phyloP scores from a whole-genome alignment of 2,329 filamentous ascomycete genomes.

The Paraphoma sp. region DNA sequence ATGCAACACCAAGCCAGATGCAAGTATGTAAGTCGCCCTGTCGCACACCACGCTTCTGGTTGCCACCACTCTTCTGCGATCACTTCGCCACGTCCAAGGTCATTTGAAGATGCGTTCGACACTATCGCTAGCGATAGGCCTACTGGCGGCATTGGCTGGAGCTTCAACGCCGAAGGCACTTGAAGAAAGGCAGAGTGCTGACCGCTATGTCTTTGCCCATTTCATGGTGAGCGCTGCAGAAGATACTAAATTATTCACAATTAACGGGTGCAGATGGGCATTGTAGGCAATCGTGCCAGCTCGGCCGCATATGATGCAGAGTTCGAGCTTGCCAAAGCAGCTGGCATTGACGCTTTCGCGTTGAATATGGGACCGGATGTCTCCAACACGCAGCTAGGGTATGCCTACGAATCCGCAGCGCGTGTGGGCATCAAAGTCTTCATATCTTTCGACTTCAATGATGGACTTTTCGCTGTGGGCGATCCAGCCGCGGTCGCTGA shows the following conservation, averaged over 20 bases:
- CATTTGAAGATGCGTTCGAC: slow-evolving; percentile 1
- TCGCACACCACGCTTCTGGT: background rate
- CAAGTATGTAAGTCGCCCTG: background rate
- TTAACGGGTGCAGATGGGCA: slow-evolving; percentile 27
- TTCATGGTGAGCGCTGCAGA: slow-evolving; percentile 26
- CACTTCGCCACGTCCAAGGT: background rate
- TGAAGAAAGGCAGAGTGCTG: background rate
- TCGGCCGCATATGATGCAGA: slow-evolving; percentile 34
- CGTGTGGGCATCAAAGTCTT: slow-evolving; percentile 14
- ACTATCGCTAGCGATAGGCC: slow-evolving; percentile 16
- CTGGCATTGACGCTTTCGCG: slow-evolving; percentile 43
- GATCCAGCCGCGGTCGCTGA: slow-evolving; percentile 22
- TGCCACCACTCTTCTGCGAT: background rate
- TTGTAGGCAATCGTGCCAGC: slow-evolving; percentile 26
- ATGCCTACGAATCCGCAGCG: slow-evolving; percentile 8
- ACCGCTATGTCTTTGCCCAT: slow-evolving; percentile 32
- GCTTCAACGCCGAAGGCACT: slow-evolving; percentile 18
- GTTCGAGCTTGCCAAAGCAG: slow-evolving; percentile 34
- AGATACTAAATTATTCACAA: background rate
- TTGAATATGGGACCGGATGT: slow-evolving; percentile 37
- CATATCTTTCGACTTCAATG: slow-evolving; percentile 24
- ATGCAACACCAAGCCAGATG: background rate
- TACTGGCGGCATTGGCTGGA: slow-evolving; percentile 19
- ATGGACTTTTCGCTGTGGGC: slow-evolving; percentile 12
- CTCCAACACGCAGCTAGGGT: slow-evolving; percentile 29